A percentile compares a stretch with the other conserved stretches of the same genome.
These are phyloP conservation scores for Helminthosporium solani DNA, from an alignment of 2,329 filamentous ascomycete genomes.

Conservation along the genomic window DNA sequence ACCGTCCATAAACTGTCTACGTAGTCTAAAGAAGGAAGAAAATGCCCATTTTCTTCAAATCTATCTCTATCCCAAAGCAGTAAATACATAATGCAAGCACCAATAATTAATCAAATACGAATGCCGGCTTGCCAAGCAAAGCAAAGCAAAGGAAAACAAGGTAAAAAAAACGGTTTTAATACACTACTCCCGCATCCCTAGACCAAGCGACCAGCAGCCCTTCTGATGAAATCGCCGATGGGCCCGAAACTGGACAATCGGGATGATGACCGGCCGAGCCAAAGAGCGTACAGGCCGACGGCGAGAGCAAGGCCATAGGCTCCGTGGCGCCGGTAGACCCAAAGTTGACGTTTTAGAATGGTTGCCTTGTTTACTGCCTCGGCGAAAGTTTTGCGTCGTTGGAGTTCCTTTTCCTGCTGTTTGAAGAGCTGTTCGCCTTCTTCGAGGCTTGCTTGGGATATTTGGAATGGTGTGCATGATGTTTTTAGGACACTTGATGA, in stretches of 20 bases:
- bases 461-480: conserved; percentile 56
- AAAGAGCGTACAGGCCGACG: conserved; percentile 39
- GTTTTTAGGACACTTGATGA: conserved; percentile 82
- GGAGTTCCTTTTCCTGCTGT: conserved; percentile 71
- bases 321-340: conserved; percentile 66
- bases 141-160: no score
- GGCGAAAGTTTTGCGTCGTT: conserved; percentile 61
- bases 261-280: conserved; percentile 28
- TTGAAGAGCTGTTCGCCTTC: conserved; percentile 70
- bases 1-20: no score
- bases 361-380: conserved; percentile 48
- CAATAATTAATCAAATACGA: no score
- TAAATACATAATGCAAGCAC: not conserved
- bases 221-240: conserved; percentile 19
- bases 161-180: not conserved
- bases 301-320: conserved; percentile 55
- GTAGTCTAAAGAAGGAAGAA: no score
- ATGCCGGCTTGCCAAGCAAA: no score
- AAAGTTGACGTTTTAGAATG: conserved; percentile 47
- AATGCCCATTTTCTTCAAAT: not conserved
- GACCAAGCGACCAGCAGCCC: conserved; percentile 8
- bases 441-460: conserved; percentile 58
- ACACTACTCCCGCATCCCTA: not conserved
- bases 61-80: not conserved
- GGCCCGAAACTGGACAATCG: conserved; percentile 15